phyloP scores from a whole-genome alignment of 345 rosid species.

The Salix suchowensis region DNA sequence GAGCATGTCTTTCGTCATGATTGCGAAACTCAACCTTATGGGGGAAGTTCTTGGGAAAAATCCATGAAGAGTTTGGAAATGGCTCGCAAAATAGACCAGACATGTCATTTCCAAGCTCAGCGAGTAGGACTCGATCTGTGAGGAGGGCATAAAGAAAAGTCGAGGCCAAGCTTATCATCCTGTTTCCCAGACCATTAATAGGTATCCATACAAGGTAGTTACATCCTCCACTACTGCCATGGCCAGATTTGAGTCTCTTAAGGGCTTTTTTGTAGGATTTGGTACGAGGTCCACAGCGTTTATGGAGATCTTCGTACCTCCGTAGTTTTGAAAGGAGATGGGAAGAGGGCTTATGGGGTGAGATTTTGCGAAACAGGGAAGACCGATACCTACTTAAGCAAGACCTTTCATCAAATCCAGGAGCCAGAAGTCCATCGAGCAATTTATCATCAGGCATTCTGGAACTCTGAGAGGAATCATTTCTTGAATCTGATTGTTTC shows the following conservation, averaged over 20 bases:
- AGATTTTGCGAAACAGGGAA: slow-evolving; percentile 2
- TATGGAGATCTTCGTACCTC: slow-evolving; percentile 17
- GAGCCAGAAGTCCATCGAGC: slow-evolving; percentile 5
- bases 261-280: slow-evolving; percentile 3
- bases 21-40: not conserved
- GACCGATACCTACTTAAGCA: slow-evolving; percentile 21
- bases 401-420: slow-evolving; percentile 17
- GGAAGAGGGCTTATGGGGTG: slow-evolving; percentile 18
- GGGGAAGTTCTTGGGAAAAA: slow-evolving; percentile 13
- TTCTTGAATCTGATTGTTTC: not conserved
- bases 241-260: not conserved
- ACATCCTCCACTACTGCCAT: not conserved
- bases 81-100: slow-evolving; percentile 24
- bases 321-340: slow-evolving; percentile 17
- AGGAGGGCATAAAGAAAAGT: slow-evolving; percentile 25
- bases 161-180: slow-evolving; percentile 20
- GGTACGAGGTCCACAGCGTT: slow-evolving; percentile 20
- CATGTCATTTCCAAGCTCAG: slow-evolving; percentile 14
- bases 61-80: slow-evolving; percentile 19
- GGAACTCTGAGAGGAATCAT: not conserved
- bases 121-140: slow-evolving; percentile 17
- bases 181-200: slow-evolving; percentile 24
- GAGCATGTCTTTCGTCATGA: not conserved
- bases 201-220: slow-evolving; percentile 22
- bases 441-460: not conserved